A percentile compares a stretch with the other conserved stretches of the same genome.
These are phyloP conservation scores for Ascochyta viciae-villosae DNA, from an alignment of 2,329 filamentous ascomycete genomes.

Conservation along the genomic window DNA sequence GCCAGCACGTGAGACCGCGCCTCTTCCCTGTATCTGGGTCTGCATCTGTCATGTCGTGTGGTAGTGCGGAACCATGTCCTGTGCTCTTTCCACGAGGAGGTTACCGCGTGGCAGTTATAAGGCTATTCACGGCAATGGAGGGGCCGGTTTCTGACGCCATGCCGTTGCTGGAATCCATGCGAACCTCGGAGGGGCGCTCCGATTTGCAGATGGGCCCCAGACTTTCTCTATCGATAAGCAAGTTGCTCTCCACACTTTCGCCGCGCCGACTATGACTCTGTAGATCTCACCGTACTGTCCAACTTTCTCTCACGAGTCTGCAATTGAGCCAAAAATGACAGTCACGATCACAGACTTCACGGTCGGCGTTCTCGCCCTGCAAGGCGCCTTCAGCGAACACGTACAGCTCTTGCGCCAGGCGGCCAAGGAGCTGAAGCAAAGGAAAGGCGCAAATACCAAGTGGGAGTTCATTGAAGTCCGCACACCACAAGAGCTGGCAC, in stretches of 20 bases:
- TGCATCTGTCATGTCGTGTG: conserved; percentile 23
- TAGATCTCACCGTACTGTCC: background rate
- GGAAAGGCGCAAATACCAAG: conserved; percentile 25
- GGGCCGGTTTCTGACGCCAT: conserved; percentile 14
- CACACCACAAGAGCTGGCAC: conserved; percentile 71
- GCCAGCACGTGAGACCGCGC: conserved; percentile 54
- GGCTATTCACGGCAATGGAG: conserved; percentile 29
- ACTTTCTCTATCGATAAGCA: conserved; percentile 17
- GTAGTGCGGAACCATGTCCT: background rate
- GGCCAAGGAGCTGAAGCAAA: conserved; percentile 56
- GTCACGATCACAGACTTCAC: conserved; percentile 51
- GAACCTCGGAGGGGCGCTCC: conserved; percentile 3
- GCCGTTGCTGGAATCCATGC: conserved; percentile 1
- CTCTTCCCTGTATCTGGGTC: conserved; percentile 14
- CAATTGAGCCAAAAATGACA: conserved; percentile 25
- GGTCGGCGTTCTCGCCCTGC: conserved; percentile 75
- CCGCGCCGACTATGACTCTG: conserved; percentile 15
- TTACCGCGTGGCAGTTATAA: conserved; percentile 1
- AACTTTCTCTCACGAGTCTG: no score
- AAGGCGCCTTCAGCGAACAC: conserved; percentile 94
- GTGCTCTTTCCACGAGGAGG: background rate
- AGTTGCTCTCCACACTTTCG: conserved; percentile 4
- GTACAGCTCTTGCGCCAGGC: conserved; percentile 76
- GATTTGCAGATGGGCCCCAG: conserved; percentile 11
- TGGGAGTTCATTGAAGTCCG: conserved; percentile 81